Conservation (phyloP, 2,329 filamentous ascomycete genomes). For the Nemania diffusa region DNA sequence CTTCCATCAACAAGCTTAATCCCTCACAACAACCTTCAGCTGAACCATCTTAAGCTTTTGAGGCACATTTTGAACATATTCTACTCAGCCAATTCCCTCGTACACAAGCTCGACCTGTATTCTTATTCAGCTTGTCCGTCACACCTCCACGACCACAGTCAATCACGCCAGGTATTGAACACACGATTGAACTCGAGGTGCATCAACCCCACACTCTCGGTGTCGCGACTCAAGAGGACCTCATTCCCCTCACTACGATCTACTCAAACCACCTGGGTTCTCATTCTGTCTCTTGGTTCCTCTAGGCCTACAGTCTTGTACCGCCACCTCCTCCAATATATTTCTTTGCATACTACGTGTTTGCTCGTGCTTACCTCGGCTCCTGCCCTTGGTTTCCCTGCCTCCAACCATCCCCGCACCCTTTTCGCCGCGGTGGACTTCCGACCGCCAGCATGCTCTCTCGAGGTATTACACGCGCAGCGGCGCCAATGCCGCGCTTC, state of each 20-base stretch:
- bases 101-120: background rate
- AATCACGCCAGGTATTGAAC: constrained; percentile 1
- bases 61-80: background rate
- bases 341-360: background rate
- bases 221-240: constrained; percentile 3
- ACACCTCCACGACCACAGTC: background rate
- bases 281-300: background rate
- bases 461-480: constrained; percentile 61
- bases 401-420: background rate
- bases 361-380: constrained; percentile 6
- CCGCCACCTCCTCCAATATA: background rate
- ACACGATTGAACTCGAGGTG: constrained; percentile 7
- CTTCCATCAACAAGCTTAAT: constrained; percentile 27
- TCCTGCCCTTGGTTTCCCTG: constrained; percentile 18
- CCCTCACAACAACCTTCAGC: constrained; percentile 24
- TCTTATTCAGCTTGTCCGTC: background rate
- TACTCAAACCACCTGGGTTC: background rate
- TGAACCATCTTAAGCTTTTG: background rate
- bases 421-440: background rate
- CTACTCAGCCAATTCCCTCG: constrained; percentile 17
- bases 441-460: constrained; percentile 58
- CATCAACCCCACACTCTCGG: background rate
- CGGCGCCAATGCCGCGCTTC: constrained; percentile 59
- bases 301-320: background rate
- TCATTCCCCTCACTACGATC: background rate